These are phyloP conservation scores for Pleurostoma richardsiae DNA, from an alignment of 2,329 filamentous ascomycete genomes.

Conservation along the genomic window DNA sequence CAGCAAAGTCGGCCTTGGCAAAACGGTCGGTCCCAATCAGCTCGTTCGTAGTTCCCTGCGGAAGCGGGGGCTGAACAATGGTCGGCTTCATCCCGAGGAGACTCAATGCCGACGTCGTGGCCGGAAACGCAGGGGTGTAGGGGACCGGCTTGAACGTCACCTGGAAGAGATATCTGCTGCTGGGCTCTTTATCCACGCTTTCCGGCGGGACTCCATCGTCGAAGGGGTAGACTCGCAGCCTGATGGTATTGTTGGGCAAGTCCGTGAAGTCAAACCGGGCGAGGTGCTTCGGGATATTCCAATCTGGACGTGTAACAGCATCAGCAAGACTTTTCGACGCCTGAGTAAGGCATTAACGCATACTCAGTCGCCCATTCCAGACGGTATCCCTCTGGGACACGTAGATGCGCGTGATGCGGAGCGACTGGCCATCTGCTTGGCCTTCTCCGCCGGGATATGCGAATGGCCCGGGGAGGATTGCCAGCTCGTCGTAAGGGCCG, in stretches of 20 bases:
- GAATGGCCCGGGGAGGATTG: constrained; percentile 41
- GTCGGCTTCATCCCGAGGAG: constrained; percentile 35
- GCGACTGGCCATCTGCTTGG: constrained; percentile 24
- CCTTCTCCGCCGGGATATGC: constrained; percentile 28
- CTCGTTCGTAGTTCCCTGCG: constrained; percentile 32
- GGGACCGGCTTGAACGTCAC: constrained; percentile 35
- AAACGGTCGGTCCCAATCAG: constrained; percentile 41
- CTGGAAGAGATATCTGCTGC: constrained; percentile 36
- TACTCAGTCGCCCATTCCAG: constrained; percentile 47
- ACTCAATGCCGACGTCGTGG: constrained; percentile 29
- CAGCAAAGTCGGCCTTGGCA: constrained; percentile 28
- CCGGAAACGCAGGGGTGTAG: constrained; percentile 37
- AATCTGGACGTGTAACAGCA: constrained; percentile 27
- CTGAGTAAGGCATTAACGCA: constrained; percentile 8
- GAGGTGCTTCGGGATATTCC: constrained; percentile 52
- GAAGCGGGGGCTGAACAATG: constrained; percentile 45
- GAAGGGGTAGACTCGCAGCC: constrained; percentile 39
- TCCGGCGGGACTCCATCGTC: constrained; percentile 18
- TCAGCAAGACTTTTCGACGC: neutral
- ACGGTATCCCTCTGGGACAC: constrained; percentile 47
- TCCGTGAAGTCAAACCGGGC: constrained; percentile 43
- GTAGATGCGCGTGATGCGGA: constrained; percentile 47
- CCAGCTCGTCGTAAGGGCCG: constrained; percentile 49
- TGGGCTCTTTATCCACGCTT: constrained; percentile 11
- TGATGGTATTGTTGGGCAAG: constrained; percentile 25